Base-by-base conservation (phyloP, 2,329 filamentous ascomycete genomes). In the Phoma sp. region DNA sequence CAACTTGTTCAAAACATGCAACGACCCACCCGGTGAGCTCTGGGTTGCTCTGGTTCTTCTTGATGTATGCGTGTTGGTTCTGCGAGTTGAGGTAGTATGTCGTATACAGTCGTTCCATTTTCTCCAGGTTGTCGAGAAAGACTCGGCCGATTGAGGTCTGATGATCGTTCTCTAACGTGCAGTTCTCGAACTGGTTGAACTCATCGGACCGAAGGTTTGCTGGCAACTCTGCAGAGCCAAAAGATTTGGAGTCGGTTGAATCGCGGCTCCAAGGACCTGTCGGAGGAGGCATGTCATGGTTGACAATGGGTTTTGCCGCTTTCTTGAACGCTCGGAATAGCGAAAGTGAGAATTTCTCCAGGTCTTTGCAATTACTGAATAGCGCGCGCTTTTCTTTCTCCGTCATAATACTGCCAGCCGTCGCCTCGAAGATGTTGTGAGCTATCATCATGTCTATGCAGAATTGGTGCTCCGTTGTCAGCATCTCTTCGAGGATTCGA, bases 341-440 rank as follows among this genome's bases (percentile, higher is more conserved):
- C 13, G 90, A 88, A 19, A 69, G 54, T 36, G 96, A 93, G 65
- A 99, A 97, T 27, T 86, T 84, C 57, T 96, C 91, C 51, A 99
- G 88, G 67, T 96, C 90, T 66, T 95, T 90, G 4, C 90, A 93
- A 70, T 99, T 99, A 60, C 92, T 89, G 74, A 99, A 99, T 15
- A 99, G 86, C 12, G 90, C 83, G 71, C 93, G 96, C 67, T 96
- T 88, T 60, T 96, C 96, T 61, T 94, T 90, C 37, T 85, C 80
- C 38, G 90, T 91, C 25, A 97, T 84, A 60, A 92, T 86, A 8
- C 91, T 86, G 51, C 90, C 87, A 1, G 92, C 91, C 0, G 95
- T 98, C 38, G 91, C 92, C 76, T 96, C 96, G 81, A 98, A 99
- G 50, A 99, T 98, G 70, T 98, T 93, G 69, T 96, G 92, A 2